Evolutionary conservation across 176 grass and related monocot genomes (phyloP), one percentile per base, ranked within the genome.

Genomic region (Elymus sibiricus): DNA sequence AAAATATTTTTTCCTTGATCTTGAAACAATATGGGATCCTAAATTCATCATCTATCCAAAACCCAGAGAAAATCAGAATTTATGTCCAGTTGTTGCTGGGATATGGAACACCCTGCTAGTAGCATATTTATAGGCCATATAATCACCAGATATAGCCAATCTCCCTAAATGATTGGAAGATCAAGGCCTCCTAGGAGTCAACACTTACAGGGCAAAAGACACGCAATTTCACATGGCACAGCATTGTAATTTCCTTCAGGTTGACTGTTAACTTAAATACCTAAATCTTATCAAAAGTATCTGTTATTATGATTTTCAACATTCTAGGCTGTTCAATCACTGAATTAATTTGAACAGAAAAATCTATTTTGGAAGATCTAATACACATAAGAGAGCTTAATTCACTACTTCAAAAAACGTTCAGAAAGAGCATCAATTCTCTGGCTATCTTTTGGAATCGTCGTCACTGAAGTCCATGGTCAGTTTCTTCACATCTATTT

Each of bases 261-360:
- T 75, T 51, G 72, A 29, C 25, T 75, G 43, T 15, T 75, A 49
- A 75, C 25, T 75, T 67, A 75, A 75, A 75, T 31, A 75, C 43
- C 43, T 51, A 75, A 68, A 75, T 15, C 47, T 51, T 47, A 51
- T 75, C 43, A 51, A 1, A 75, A 75, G 8, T 49, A 27, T 46
- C 3, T 47, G 14, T 51, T 29, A 75, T 49, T 74, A 74, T 49
- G 42, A 74, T 49, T 74, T 25, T 49, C 47, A 49, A 28, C 7
- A 75, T 49, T 31, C 25, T 5, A 75, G 44, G 21, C 43, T 15
- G 15, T 21, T 75, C 14, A 26, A 28, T 27, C 27, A 46, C 43
- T 74, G 40, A 5, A 73, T 17, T 14, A 19, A 69, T 19, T 4
- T 17, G 70, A 11, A 7, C n/a, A 46, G 25, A 70, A 7, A 3